These are phyloP conservation scores for Carex cristatella DNA, from an alignment of 176 grass and related monocot species.

Conservation along the genomic window DNA sequence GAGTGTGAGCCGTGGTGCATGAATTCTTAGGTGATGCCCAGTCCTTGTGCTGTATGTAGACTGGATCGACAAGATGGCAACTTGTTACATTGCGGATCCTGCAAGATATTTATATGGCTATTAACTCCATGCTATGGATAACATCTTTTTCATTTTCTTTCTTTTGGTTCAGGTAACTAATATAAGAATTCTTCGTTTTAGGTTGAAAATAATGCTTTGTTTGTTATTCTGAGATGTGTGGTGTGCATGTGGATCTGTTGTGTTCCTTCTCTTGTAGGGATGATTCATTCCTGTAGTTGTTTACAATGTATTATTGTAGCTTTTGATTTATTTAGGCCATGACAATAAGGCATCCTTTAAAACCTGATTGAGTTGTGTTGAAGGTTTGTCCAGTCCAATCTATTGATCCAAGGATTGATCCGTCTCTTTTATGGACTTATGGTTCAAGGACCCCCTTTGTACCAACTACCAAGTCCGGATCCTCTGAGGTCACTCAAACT, in stretches of 20 bases:
- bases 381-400: not conserved
- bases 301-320: not conserved
- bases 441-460: too few species aligned
- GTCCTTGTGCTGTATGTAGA: not conserved
- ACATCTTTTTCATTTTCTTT: not conserved
- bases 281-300: not conserved
- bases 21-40: not conserved
- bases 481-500: too few species aligned
- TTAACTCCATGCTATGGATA: not conserved
- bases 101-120: conserved; percentile 9
- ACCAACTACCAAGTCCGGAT: too few species aligned
- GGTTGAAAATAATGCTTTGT: not conserved
- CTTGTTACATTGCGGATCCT: conserved; percentile 2
- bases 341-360: not conserved
- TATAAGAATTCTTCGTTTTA: not conserved
- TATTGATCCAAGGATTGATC: not conserved
- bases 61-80: conserved; percentile 6
- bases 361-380: not conserved
- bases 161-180: not conserved
- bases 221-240: not conserved
- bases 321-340: not conserved
- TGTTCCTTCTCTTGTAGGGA: not conserved
- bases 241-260: not conserved
- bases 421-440: not conserved
- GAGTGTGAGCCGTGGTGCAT: not conserved